Evolutionary conservation across 352 stramenopile genomes (phyloP).

Genomic region (Bremia lactucae): DNA sequence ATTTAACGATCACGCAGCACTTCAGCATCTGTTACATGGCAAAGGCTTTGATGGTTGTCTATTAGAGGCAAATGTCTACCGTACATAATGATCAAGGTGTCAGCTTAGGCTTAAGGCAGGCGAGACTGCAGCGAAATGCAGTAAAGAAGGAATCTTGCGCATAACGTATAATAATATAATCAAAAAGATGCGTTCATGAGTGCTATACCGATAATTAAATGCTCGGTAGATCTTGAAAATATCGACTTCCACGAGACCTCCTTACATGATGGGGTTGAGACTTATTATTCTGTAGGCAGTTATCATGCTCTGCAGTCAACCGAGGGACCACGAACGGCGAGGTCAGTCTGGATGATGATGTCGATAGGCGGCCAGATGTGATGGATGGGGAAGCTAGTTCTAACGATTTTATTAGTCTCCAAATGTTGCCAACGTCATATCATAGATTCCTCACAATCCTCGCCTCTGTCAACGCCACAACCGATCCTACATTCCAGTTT

Average conservation of each 20-base stretch:
- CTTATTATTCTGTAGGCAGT: neutral
- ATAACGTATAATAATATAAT: too few relatives aligned
- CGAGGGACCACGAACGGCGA: constrained; percentile 1
- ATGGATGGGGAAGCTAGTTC: constrained; percentile 29
- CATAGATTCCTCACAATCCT: too few relatives aligned
- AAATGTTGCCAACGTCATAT: too few relatives aligned
- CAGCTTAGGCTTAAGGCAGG: constrained; percentile 4
- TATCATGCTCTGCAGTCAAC: neutral
- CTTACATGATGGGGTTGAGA: constrained; percentile 5
- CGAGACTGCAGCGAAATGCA: constrained; percentile 37
- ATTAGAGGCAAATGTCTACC: constrained; percentile 4
- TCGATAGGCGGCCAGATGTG: constrained; percentile 46
- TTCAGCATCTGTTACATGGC: too few relatives aligned
- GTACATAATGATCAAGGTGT: constrained; percentile 5
- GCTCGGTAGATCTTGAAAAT: constrained; percentile 48
- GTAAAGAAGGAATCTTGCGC: constrained; percentile 54
- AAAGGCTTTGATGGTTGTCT: too few relatives aligned
- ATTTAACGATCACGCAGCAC: constrained; percentile 54
- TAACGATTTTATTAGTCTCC: too few relatives aligned
- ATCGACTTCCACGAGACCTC: constrained; percentile 46
- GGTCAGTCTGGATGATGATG: constrained; percentile 22
- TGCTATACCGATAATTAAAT: too few relatives aligned
- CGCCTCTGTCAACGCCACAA: too few relatives aligned
- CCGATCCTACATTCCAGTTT: too few relatives aligned
- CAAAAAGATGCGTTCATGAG: too few relatives aligned